Base-by-base conservation (phyloP, 192 early-diverging fungal genomes). In the Cladochytrium replicatum region DNA sequence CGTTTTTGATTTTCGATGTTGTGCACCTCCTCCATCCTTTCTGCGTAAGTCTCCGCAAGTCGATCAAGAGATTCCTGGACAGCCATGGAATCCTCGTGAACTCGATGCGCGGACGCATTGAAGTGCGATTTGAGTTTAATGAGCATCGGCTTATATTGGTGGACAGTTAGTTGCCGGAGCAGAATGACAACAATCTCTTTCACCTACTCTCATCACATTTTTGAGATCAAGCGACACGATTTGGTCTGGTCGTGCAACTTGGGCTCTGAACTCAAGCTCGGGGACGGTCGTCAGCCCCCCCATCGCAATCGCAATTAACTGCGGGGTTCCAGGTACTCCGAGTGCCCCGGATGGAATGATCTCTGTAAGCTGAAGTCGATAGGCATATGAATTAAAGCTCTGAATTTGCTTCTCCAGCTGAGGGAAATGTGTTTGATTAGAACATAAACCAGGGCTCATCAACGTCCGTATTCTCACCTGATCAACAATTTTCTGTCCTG, bases 401-500 rank as follows among this genome's bases (percentile, higher is more conserved):
- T 77, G 68, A 2, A 75, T 61, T 30, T 57, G 29, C 53, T 69
- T 67, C 34, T 77, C 75, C 25, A 75, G 52, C 57, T 64, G 43
- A 6, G 11, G 25, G 40, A 3, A 59, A 56, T 2, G 5, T 29
- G 7, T 9, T n/a, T 17, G 11, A 2, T 0, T 7, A 11, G 11
- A 2, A 13, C 7, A n/a, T 24, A 48, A 15, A 0, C 25, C 23
- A 34, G 11, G 29, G 22, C 45, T 8, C n/a, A 24, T 13, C 7
- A 8, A 4, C n/a, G 21, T 19, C 24, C 1, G 32, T 24, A 54
- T 9, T 27, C 43, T 27, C 21, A 85, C 75, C 48, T 71, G 58
- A 48, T 84, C 82, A 44, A 84, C 75, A 25, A 65, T 66, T 32
- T 80, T 82, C 63, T 85, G 81, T 29, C 79, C 50, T 29, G 69